Evolutionary conservation across 129 eudicot species (phyloP).

Genomic region (Saussurea involucrata): DNA sequence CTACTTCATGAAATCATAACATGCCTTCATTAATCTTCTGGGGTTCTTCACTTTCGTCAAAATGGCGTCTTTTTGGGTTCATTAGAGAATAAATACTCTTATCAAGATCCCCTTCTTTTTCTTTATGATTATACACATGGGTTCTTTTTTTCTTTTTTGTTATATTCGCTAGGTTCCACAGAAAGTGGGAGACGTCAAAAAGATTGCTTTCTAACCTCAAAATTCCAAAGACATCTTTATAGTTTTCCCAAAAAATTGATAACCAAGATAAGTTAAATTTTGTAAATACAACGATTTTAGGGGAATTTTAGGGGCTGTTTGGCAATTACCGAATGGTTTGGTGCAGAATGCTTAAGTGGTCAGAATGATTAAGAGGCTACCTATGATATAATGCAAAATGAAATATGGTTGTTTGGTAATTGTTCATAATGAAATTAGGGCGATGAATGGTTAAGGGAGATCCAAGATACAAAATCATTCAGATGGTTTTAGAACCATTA

Average conservation of each 20-base stretch:
- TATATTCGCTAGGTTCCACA: background rate
- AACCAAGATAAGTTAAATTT: background rate
- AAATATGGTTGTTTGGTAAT: too few species aligned
- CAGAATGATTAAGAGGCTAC: too few species aligned
- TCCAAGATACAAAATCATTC: too few species aligned
- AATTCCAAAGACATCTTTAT: background rate
- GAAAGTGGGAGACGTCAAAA: background rate
- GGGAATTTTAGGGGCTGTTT: too few species aligned
- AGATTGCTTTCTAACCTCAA: background rate
- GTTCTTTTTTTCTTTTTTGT: background rate
- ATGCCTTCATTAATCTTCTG: background rate
- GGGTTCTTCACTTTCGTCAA: background rate
- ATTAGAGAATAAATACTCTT: slow-evolving; percentile 1
- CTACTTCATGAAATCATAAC: background rate
- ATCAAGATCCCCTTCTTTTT: background rate
- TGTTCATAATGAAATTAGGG: too few species aligned
- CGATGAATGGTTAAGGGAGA: too few species aligned
- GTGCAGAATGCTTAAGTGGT: too few species aligned
- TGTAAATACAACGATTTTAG: background rate
- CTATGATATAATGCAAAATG: too few species aligned
- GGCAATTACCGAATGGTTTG: too few species aligned
- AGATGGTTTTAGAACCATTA: too few species aligned
- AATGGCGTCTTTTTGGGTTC: background rate
- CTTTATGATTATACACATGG: background rate
- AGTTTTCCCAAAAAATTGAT: background rate